Conservation (phyloP, 1,139 yeast genomes). For the Debaryomycetaceae sp. region DNA sequence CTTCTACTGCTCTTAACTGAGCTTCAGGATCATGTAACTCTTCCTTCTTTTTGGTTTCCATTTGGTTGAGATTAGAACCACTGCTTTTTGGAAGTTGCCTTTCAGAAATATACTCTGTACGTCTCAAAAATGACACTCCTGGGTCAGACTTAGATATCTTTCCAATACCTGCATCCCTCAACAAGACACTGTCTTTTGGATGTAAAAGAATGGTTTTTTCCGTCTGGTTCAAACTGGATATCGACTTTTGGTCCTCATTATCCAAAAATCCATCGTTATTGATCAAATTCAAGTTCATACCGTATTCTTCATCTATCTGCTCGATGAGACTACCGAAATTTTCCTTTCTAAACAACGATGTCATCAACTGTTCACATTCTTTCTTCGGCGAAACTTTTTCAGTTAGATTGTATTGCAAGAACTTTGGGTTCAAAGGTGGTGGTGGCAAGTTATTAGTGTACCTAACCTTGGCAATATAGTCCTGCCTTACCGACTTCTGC, state of each 20-base stretch:
- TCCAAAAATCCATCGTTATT: constrained; percentile 69
- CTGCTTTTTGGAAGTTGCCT: constrained; percentile 22
- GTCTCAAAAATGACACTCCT: constrained; percentile 80
- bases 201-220: constrained; percentile 48
- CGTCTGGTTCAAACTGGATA: constrained; percentile 25
- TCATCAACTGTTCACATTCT: constrained; percentile 62
- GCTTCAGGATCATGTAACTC: constrained; percentile 56
- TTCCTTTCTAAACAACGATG: constrained; percentile 74
- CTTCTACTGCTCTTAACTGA: constrained; percentile 68
- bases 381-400: constrained; percentile 36
- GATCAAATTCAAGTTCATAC: constrained; percentile 76
- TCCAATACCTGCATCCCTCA: constrained; percentile 72
- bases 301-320: constrained; percentile 66
- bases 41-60: constrained; percentile 18
- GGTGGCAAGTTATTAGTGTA: constrained; percentile 89
- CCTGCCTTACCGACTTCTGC: constrained; percentile 60
- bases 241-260: constrained; percentile 49
- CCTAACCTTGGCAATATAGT: constrained; percentile 81
- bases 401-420: constrained; percentile 54
- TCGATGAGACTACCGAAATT: constrained; percentile 66
- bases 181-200: constrained; percentile 69
- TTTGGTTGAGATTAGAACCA: constrained; percentile 3
- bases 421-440: constrained; percentile 89
- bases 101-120: constrained; percentile 85
- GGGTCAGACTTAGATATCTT: constrained; percentile 50